Conservation (phyloP, 2,329 filamentous ascomycete species). For the Phoma sp. region DNA sequence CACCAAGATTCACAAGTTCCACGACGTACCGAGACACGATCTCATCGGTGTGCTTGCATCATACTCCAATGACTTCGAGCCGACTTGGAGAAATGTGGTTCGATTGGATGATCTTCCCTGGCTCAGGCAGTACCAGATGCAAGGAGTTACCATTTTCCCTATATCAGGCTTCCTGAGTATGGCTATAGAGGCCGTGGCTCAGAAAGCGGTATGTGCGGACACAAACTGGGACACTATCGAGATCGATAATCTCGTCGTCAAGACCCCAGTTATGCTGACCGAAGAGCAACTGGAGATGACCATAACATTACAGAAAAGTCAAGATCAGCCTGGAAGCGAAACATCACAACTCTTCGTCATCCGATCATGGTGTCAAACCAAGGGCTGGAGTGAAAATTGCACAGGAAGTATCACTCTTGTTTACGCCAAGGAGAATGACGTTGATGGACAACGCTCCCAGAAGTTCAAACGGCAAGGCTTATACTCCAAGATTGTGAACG, state of each 20-base stretch:
- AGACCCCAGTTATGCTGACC: slow-evolving; percentile 33
- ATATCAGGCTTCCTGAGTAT: slow-evolving; percentile 43
- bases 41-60: slow-evolving; percentile 23
- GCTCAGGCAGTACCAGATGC: slow-evolving; percentile 56
- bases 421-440: slow-evolving; percentile 48
- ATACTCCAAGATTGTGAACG: slow-evolving; percentile 11
- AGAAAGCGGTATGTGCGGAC: slow-evolving; percentile 20
- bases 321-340: not conserved
- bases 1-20: slow-evolving; percentile 14
- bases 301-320: slow-evolving; percentile 29
- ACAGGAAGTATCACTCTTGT: slow-evolving; percentile 49
- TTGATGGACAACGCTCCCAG: slow-evolving; percentile 42
- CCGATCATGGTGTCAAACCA: slow-evolving; percentile 58
- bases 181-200: slow-evolving; percentile 40
- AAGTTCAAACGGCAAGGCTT: slow-evolving; percentile 18
- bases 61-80: slow-evolving; percentile 30
- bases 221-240: slow-evolving; percentile 24
- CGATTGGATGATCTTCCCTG: slow-evolving; percentile 52
- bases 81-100: slow-evolving; percentile 56
- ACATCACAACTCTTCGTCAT: slow-evolving; percentile 54
- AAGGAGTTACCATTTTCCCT: slow-evolving; percentile 38
- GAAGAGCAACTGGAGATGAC: slow-evolving; percentile 42
- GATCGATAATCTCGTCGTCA: slow-evolving; percentile 26
- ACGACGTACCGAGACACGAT: slow-evolving; percentile 33
- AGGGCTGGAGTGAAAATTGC: slow-evolving; percentile 66